Evolutionary conservation across 495 filamentous ascomycete species (phyloP), one percentile per base, ranked within the genome.

Genomic region (Neurospora tetrasperma): DNA sequence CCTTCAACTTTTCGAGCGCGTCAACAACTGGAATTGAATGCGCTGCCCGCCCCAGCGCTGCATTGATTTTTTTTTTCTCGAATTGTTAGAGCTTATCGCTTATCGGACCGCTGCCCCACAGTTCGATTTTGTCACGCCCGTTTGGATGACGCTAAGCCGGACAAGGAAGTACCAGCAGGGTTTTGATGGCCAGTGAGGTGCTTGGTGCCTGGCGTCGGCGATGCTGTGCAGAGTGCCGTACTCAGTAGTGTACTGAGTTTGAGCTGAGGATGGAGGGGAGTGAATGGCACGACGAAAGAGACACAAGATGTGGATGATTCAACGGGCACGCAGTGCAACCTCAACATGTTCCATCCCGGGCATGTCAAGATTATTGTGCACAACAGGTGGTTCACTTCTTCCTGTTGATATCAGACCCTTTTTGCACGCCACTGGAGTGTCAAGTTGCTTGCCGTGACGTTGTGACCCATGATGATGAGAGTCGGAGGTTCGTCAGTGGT

Each of bases 61-160:
- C 27, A 62, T 62, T 27, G 35, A 6, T 5, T 38, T 38, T 66
- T 66, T 62, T 66, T 54, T 66, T 35, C 35, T 2, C 27, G 12
- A 66, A 66, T 66, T 66, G 54, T 38, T 66, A 66, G 54, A 18
- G 16, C 73, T 79, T 78, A 79, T 79, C 76, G 75, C 78, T 79
- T 79, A 79, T 79, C 78, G 62, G 72, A 40, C 8, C 1, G 16
- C 20, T 20, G 54, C 27, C 70, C n/a, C 40, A 66, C 54, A 35
- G 27, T 66, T 35, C 5, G 27, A 62, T 35, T 62, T 35, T 66
- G 54, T 66, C 23, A 31, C 2, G 35, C 5, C 35, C 23, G 27
- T 38, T 66, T 66, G 54, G 12, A 35, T 62, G 23, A 7, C 2
- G 54, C 54, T 62, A 35, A 35, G 54, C 54, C 54, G 3, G 27